These are phyloP conservation scores for Kodamaea suecica DNA, from an alignment of 1,139 yeast species.

Conservation along the genomic window DNA sequence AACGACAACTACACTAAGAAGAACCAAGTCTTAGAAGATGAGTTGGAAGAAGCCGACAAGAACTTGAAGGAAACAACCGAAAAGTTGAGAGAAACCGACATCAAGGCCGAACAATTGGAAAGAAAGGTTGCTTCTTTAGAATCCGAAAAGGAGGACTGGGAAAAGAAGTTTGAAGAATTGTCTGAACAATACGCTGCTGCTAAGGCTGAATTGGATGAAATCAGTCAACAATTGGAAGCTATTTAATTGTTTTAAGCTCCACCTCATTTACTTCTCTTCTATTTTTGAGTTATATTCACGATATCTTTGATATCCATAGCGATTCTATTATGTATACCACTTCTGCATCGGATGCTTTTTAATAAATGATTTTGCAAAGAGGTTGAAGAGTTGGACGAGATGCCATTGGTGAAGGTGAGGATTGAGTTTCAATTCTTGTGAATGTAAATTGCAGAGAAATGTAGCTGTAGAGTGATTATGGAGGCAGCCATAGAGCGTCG, in stretches of 20 bases:
- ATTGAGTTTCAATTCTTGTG: not conserved
- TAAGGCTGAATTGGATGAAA: conserved; percentile 89
- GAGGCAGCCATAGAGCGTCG: not conserved
- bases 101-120: conserved; percentile 95
- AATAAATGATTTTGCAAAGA: not conserved
- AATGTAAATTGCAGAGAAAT: not conserved
- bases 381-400: not conserved
- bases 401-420: not conserved
- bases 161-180: conserved; percentile 87
- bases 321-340: not conserved
- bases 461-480: not conserved
- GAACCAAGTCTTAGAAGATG: conserved; percentile 89
- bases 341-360: not conserved
- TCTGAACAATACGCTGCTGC: conserved; percentile 76
- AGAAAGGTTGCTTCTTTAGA: conserved; percentile 92
- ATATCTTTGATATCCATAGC: not conserved
- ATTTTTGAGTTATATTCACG: too few species aligned
- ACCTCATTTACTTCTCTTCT: too few species aligned
- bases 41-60: conserved; percentile 88
- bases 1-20: conserved; percentile 91
- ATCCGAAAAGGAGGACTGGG: conserved; percentile 89
- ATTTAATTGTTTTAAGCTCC: conserved; percentile 41
- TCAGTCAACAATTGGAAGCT: conserved; percentile 88
- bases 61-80: conserved; percentile 92
- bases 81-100: conserved; percentile 92